Percentiles rank a stretch among this genome's conserved stretches.
Evolutionary conservation across 1,284 basidiomycete species (phyloP).

Genomic region (Pseudozyma sp.): DNA sequence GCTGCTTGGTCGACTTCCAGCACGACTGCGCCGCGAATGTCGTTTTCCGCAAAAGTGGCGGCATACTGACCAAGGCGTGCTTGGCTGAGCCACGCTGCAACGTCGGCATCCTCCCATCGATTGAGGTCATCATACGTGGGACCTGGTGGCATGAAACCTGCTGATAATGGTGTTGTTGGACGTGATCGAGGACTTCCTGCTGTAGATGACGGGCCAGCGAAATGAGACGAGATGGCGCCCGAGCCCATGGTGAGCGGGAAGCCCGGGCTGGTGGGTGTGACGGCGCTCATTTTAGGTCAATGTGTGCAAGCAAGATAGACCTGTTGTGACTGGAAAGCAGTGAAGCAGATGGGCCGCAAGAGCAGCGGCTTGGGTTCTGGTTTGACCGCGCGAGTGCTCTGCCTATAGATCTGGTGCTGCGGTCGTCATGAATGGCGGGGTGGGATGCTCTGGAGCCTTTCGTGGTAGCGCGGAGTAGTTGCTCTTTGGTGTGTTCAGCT

Average conservation of each 20-base stretch:
- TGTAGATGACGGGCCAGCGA: slow-evolving; percentile 37
- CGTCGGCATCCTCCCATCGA: slow-evolving; percentile 50
- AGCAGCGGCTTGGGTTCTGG: too few relatives aligned
- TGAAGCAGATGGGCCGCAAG: not conserved
- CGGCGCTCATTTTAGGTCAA: slow-evolving; percentile 31
- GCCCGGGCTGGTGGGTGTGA: slow-evolving; percentile 56
- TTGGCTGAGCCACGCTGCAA: slow-evolving; percentile 57
- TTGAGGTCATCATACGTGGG: slow-evolving; percentile 44
- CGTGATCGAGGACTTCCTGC: slow-evolving; percentile 42
- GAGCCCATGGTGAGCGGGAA: slow-evolving; percentile 54
- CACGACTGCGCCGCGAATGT: slow-evolving; percentile 64
- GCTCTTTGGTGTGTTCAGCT: too few relatives aligned
- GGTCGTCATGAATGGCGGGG: slow-evolving; percentile 2
- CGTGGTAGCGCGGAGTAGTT: too few relatives aligned
- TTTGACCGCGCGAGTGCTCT: slow-evolving; percentile 2
- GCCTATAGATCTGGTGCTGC: not conserved
- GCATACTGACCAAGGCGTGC: slow-evolving; percentile 55
- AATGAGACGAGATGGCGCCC: slow-evolving; percentile 17
- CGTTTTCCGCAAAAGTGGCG: slow-evolving; percentile 54
- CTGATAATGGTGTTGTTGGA: slow-evolving; percentile 46
- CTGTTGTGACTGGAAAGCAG: not conserved
- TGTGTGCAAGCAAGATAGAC: not conserved
- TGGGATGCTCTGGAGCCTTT: too few relatives aligned
- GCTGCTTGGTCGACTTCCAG: slow-evolving; percentile 62
- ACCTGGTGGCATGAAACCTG: slow-evolving; percentile 21